These are phyloP conservation scores for Vigna nakashimae DNA, from an alignment of 306 rosid species.

Conservation along the genomic window DNA sequence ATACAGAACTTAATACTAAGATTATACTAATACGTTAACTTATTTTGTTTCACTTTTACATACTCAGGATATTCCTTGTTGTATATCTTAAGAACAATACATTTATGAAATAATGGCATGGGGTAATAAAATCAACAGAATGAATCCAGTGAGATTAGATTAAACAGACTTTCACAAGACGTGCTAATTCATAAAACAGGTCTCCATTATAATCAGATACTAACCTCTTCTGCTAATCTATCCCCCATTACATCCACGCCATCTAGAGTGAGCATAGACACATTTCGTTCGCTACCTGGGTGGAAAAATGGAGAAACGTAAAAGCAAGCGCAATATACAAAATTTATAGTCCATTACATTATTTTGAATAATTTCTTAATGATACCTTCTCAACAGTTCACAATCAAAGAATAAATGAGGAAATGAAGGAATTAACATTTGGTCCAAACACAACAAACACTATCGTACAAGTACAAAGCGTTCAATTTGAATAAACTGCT, in stretches of 20 bases:
- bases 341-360: neutral
- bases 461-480: neutral
- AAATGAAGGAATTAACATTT: neutral
- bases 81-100: slow-evolving; percentile 24
- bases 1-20: neutral
- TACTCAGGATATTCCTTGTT: neutral
- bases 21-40: slow-evolving; percentile 5
- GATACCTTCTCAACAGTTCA: neutral
- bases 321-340: slow-evolving; percentile 27
- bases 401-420: neutral
- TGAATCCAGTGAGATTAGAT: slow-evolving; percentile 14
- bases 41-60: neutral
- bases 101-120: slow-evolving; percentile 17
- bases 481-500: neutral
- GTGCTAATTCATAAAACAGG: slow-evolving; percentile 31
- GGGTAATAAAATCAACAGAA: slow-evolving; percentile 24
- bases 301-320: slow-evolving; percentile 13
- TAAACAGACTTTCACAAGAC: slow-evolving; percentile 28
- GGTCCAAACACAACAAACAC: neutral
- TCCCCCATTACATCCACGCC: slow-evolving; percentile 99
- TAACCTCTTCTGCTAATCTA: slow-evolving; percentile 87
- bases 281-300: slow-evolving; percentile 93
- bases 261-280: slow-evolving; percentile 73
- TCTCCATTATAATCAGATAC: slow-evolving; percentile 31
- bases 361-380: neutral